phyloP scores from a whole-genome alignment of 2,329 filamentous ascomycete species.

The Chaetomium strumarium region DNA sequence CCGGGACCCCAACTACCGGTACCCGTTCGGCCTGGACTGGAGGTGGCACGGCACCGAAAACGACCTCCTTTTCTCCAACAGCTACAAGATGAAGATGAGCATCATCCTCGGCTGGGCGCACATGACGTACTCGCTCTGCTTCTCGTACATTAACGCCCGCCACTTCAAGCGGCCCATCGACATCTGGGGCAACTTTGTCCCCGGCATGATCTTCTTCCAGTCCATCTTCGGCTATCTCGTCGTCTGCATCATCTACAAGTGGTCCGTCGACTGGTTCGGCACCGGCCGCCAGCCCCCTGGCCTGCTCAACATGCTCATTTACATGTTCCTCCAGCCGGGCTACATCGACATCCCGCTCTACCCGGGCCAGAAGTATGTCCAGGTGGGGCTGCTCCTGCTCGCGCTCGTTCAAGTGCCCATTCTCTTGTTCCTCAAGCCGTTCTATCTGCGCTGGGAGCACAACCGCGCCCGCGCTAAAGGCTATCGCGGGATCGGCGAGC shows the following conservation, averaged over 20 bases:
- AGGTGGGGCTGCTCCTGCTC: conserved; percentile 71
- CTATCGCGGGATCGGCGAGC: conserved; percentile 90
- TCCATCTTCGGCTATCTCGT: conserved; percentile 96
- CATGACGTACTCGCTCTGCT: conserved; percentile 97
- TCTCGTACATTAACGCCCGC: conserved; percentile 85
- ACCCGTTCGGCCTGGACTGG: conserved; percentile 93
- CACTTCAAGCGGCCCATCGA: conserved; percentile 95
- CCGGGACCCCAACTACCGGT: conserved; percentile 64
- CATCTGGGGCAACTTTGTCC: conserved; percentile 95
- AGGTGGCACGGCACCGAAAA: conserved; percentile 97
- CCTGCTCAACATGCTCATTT: conserved; percentile 97
- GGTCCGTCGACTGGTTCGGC: conserved; percentile 79
- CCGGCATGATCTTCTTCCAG: conserved; percentile 99
- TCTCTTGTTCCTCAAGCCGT: conserved; percentile 88
- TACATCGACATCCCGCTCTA: conserved; percentile 70
- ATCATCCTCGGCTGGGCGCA: conserved; percentile 95
- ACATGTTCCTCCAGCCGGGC: conserved; percentile 95
- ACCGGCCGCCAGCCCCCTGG: conserved; percentile 68
- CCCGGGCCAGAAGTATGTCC: conserved; percentile 66
- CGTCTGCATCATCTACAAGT: conserved; percentile 93
- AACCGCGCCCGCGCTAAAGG: conserved; percentile 82
- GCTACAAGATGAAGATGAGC: conserved; percentile 99
- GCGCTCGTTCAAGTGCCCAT: conserved; percentile 85
- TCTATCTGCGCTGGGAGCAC: conserved; percentile 91
- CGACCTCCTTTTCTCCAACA: conserved; percentile 91